phyloP scores from a whole-genome alignment of 768 basidiomycete genomes.

The Pleurotus pulmonarius region DNA sequence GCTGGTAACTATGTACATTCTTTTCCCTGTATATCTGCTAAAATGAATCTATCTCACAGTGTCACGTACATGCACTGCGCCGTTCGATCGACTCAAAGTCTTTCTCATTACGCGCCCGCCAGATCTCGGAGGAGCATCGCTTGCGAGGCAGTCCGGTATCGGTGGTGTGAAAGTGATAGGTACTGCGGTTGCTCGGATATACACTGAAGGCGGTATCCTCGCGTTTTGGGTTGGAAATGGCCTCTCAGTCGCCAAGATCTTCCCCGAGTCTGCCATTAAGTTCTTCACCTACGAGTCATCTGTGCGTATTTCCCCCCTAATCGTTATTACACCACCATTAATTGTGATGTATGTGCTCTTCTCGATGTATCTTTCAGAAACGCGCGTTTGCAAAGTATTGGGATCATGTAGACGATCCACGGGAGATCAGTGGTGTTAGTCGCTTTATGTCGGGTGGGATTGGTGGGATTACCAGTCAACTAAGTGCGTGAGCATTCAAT shows the following conservation, averaged over 20 bases:
- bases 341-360: too few species aligned
- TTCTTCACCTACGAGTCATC: conserved; percentile 94
- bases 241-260: conserved; percentile 91
- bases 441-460: conserved; percentile 95
- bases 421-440: conserved; percentile 87
- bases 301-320: conserved; percentile 44
- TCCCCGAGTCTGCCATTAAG: conserved; percentile 98
- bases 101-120: conserved; percentile 90
- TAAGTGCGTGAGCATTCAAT: conserved; percentile 49
- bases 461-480: conserved; percentile 91
- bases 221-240: conserved; percentile 99
- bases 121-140: conserved; percentile 56
- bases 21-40: conserved; percentile 27
- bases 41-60: conserved; percentile 44
- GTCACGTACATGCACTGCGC: conserved; percentile 93
- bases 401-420: conserved; percentile 85
- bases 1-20: conserved; percentile 58
- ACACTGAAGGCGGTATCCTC: conserved; percentile 81
- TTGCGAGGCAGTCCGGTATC: conserved; percentile 40
- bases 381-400: conserved; percentile 88
- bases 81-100: conserved; percentile 94
- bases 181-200: conserved; percentile 76
- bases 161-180: conserved; percentile 61
- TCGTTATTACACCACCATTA: too few species aligned
- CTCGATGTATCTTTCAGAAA: conserved; percentile 54